phyloP scores from a whole-genome alignment of 2,329 filamentous ascomycete genomes.

The Epicoccum sorghinum region DNA sequence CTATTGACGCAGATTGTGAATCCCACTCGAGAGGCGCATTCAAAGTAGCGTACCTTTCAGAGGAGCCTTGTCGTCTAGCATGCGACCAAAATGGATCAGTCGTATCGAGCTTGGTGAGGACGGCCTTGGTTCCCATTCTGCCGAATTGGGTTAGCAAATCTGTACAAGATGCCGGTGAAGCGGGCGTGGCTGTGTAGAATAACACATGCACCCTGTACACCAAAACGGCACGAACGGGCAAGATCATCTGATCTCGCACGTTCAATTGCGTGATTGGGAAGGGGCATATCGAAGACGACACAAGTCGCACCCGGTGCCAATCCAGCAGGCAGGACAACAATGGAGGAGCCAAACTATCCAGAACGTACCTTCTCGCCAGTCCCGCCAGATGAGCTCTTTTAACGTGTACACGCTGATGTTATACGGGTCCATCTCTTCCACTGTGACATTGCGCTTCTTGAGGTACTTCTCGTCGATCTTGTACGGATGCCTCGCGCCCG shows the following conservation, averaged over 20 bases:
- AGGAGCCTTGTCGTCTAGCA: slow-evolving; percentile 85
- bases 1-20: too few relatives aligned
- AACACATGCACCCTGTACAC: slow-evolving; percentile 4
- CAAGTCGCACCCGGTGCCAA: not conserved
- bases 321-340: not conserved
- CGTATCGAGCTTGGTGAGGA: slow-evolving; percentile 87
- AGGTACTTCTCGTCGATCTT: slow-evolving; percentile 89
- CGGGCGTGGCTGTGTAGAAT: slow-evolving; percentile 16
- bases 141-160: slow-evolving; percentile 29
- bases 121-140: slow-evolving; percentile 85
- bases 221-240: not conserved
- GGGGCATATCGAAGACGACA: too few relatives aligned
- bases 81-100: slow-evolving; percentile 87
- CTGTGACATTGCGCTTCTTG: slow-evolving; percentile 75
- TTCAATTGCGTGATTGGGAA: not conserved
- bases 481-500: slow-evolving; percentile 84
- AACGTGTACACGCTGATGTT: slow-evolving; percentile 92
- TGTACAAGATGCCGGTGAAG: slow-evolving; percentile 4
- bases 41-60: slow-evolving; percentile 69
- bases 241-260: slow-evolving; percentile 12
- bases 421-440: slow-evolving; percentile 80
- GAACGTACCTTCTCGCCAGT: slow-evolving; percentile 77
- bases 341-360: not conserved
- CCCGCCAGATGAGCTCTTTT: slow-evolving; percentile 90
- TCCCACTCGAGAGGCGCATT: too few relatives aligned